These are phyloP conservation scores for Barnettozyma wickerhamii DNA, from an alignment of 805 yeast genomes.

Conservation along the genomic window DNA sequence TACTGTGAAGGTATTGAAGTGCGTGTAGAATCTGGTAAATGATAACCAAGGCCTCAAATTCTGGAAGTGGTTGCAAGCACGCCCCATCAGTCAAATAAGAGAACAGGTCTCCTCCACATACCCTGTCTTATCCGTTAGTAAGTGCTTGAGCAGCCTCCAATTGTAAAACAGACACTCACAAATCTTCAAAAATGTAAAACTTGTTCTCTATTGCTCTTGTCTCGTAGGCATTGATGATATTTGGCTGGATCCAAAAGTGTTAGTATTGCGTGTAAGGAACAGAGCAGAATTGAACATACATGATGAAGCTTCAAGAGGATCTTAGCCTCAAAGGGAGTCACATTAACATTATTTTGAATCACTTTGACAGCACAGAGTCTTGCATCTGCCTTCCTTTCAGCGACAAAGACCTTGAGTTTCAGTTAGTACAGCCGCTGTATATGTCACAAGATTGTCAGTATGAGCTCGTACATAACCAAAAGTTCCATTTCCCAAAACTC, in stretches of 20 bases:
- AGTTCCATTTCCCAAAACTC: conserved; percentile 49
- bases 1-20: conserved; percentile 47
- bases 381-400: conserved; percentile 22
- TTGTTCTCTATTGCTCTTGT: conserved; percentile 26
- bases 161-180: conserved; percentile 20
- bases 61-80: conserved; percentile 40
- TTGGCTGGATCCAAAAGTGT: conserved; percentile 34
- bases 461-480: conserved; percentile 45
- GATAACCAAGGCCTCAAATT: conserved; percentile 49
- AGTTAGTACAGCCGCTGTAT: conserved; percentile 1
- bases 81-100: conserved; percentile 45
- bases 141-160: not conserved
- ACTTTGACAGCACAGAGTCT: conserved; percentile 48
- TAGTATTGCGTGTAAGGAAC: not conserved
- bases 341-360: conserved; percentile 26
- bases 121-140: conserved; percentile 15
- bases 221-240: conserved; percentile 42
- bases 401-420: conserved; percentile 30
- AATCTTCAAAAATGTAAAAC: conserved; percentile 44
- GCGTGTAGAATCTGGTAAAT: conserved; percentile 56
- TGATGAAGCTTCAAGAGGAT: conserved; percentile 37
- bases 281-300: conserved; percentile 24
- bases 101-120: conserved; percentile 56
- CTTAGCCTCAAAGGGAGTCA: conserved; percentile 38
- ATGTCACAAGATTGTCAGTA: not conserved